These are phyloP conservation scores for Achaetomium macrosporum DNA, from an alignment of 2,329 filamentous ascomycete genomes.

Conservation along the genomic window DNA sequence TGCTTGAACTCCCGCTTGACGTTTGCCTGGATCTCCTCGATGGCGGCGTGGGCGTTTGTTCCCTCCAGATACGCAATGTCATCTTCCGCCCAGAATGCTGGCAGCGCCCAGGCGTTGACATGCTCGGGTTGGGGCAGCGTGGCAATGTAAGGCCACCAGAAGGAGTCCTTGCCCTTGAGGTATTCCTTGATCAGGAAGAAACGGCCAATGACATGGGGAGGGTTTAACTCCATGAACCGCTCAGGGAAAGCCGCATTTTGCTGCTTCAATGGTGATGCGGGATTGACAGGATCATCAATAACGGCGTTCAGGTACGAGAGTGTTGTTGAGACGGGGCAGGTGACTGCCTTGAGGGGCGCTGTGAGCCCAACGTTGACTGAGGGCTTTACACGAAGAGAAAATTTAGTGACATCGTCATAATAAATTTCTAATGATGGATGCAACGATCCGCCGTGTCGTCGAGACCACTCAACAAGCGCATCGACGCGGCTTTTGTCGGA, in stretches of 20 bases:
- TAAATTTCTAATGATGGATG: constrained; percentile 50
- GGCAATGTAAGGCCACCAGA: constrained; percentile 63
- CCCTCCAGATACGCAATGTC: constrained; percentile 53
- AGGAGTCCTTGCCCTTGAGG: constrained; percentile 50
- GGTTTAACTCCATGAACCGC: constrained; percentile 43
- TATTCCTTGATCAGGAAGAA: constrained; percentile 67
- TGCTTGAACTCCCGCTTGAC: constrained; percentile 42
- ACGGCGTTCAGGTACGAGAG: constrained; percentile 56
- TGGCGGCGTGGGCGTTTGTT: constrained; percentile 46
- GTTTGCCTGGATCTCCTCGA: constrained; percentile 42
- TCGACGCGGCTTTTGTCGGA: constrained; percentile 25
- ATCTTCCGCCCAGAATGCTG: constrained; percentile 57
- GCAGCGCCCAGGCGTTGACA: constrained; percentile 45
- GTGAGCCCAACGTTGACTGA: constrained; percentile 20
- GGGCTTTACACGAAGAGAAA: constrained; percentile 48
- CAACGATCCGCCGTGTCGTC: constrained; percentile 40
- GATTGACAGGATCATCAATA: constrained; percentile 28
- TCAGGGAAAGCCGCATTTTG: constrained; percentile 37
- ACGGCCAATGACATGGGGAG: constrained; percentile 56
- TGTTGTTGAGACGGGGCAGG: constrained; percentile 46
- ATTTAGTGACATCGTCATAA: constrained; percentile 43
- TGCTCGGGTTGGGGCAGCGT: constrained; percentile 58
- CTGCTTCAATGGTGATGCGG: constrained; percentile 17
- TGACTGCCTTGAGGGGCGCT: constrained; percentile 42
- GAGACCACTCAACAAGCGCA: constrained; percentile 45